Base-by-base conservation (phyloP, 345 rosid genomes). In the Chamaenerion angustifolium region DNA sequence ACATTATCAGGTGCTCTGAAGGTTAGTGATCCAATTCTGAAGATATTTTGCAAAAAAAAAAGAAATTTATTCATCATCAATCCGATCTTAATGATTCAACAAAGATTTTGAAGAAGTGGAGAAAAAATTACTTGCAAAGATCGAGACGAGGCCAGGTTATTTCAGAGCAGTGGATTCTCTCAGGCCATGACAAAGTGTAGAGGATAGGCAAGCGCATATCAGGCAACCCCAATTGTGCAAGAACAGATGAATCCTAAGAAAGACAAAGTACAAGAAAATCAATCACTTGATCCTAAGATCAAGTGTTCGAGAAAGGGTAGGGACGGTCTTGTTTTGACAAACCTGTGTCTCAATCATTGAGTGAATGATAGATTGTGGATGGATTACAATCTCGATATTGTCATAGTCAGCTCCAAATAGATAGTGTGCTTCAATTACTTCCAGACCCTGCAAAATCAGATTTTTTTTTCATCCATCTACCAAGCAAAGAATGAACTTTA, bases 151-250 rank as follows among this genome's bases (percentile, higher is more conserved):
- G 96, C 98, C 96, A 92, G 16, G 90, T 82, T 49, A 71, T 51
- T 82, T 87, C 98, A 61, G 98, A 92, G 69, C 96, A 92, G 70
- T 80, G 76, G 67, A 87, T 67, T 57, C 96, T 78, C 12, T 87
- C 96, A 0, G 96, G 98, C 98, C 96, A 92, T 12, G 98, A 92
- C 90, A 92, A 73, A 11, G 98, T 82, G 78, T 92, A 92, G 48
- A 87, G 93, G 60, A 92, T 80, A 0, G 98, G 96, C 46, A 87
- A 17, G 23, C 95, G 88, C 98, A 92, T 92, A 67, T 87, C 95
- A 44, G 98, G 81, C 98, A 95, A 87, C 51, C 98, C 96, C 72
- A 92, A 57, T 50, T 92, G 98, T 61, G 90, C 96, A 44, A 92
- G 71, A 53, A 92, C 76, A 48, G 98, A 87, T 12, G 98, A 92